phyloP scores from a whole-genome alignment of 176 grass and related monocot species.

The Bothriochloa decipiens region DNA sequence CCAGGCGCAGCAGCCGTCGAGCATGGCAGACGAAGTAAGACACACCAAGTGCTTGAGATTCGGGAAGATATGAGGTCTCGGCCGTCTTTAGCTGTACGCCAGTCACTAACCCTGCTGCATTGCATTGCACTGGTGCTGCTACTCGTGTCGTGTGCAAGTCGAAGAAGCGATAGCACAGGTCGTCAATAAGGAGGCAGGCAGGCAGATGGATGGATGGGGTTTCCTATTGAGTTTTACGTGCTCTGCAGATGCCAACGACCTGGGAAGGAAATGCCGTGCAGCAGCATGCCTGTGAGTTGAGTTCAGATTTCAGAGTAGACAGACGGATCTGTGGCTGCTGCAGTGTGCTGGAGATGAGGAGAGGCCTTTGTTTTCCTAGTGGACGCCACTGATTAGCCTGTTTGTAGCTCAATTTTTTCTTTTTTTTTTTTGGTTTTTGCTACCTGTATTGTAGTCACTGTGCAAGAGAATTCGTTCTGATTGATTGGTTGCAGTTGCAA shows the following conservation, averaged over 20 bases:
- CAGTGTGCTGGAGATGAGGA: conserved; percentile 3
- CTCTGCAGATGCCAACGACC: not conserved
- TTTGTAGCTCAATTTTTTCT: not conserved
- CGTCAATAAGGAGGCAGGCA: not conserved
- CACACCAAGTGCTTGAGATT: conserved; percentile 91
- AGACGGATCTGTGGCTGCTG: conserved; percentile 31
- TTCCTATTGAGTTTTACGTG: not conserved
- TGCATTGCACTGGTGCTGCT: not conserved
- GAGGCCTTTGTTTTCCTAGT: conserved; percentile 18
- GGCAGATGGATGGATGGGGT: not conserved
- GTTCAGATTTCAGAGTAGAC: not conserved
- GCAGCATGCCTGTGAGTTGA: not conserved
- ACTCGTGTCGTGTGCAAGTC: not conserved
- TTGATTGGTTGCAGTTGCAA: not conserved
- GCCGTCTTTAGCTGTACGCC: not conserved
- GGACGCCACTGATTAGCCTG: conserved; percentile 30
- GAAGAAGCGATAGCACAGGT: conserved; percentile 17
- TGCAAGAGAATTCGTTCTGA: not conserved
- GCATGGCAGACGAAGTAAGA: conserved; percentile 62
- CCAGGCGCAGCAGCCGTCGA: conserved; percentile 39
- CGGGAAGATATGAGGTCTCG: conserved; percentile 53
- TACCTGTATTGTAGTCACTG: conserved; percentile 17
- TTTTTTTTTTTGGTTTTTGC: not conserved
- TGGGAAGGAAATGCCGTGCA: not conserved
- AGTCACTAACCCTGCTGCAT: conserved; percentile 23